Base-by-base conservation (phyloP, 179 eudicot species). In the Gypsophila paniculata region DNA sequence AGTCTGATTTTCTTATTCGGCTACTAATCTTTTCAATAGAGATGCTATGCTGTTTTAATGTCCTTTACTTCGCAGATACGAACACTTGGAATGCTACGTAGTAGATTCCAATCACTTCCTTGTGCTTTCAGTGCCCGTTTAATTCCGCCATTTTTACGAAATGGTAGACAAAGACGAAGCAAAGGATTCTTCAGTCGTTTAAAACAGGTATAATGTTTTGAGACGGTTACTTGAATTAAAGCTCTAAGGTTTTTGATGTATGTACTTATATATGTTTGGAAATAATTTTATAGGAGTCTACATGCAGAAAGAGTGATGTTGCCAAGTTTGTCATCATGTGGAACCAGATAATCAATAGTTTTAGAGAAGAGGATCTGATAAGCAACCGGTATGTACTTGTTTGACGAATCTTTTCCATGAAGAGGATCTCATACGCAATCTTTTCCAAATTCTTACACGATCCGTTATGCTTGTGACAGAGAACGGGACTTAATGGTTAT, bases 401-500 rank as follows among this genome's bases (percentile, higher is more conserved):
- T 19, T 4, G 42, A 49, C 26, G 53, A n/a, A 29, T 11, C 22
- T 58, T 10, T 63, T 68, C 13, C 52, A 76, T 68, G 58, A 54
- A 22, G 65, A 70, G 61, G n/a, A 39, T 14, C n/a, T n/a, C n/a
- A n/a, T n/a, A n/a, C n/a, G n/a, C n/a, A n/a, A n/a, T n/a, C n/a
- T 34, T 17, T 61, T 9, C 22, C 7, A 59, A 70, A 54, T 66
- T 53, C 63, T 76, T 68, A 63, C 51, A 48, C 58, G 69, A 70
- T 75, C 23, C 72, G 69, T 46, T 26, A 54, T 65, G 68, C 18
- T 12, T 75, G 62, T 34, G 70, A 76, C 89, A 95, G 99, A 86
- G 99, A 95, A 86, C 82, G 82, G 89, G 99, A 92, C 80, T 86
- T 95, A 82, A 90, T 95, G 96, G 77, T 84, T 64, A 86, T 95